Conservation (phyloP, 2,329 filamentous ascomycete species). For the Verticillium nonalfalfae region DNA sequence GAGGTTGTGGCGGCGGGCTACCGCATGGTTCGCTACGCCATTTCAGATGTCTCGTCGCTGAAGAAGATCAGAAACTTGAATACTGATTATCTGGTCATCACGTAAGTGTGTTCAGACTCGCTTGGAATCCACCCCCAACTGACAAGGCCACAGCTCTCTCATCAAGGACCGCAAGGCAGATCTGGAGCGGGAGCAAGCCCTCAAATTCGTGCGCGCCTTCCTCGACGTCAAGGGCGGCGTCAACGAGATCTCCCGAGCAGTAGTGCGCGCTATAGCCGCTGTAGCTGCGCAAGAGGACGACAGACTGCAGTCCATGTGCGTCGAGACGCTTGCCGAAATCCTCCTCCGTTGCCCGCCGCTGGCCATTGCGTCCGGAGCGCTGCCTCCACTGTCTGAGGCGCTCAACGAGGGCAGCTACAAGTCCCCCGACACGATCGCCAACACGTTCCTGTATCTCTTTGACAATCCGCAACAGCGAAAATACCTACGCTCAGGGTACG, state of each 20-base stretch:
- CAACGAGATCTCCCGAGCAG: constrained; percentile 75
- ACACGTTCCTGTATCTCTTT: constrained; percentile 82
- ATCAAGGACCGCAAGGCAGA: constrained; percentile 97
- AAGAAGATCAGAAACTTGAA: constrained; percentile 82
- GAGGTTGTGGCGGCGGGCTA: constrained; percentile 96
- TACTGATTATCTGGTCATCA: constrained; percentile 86
- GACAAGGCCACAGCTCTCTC: constrained; percentile 52
- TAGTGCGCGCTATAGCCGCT: constrained; percentile 84
- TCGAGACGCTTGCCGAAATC: constrained; percentile 89
- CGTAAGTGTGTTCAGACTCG: constrained; percentile 32
- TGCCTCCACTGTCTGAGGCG: constrained; percentile 84
- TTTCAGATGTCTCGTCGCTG: constrained; percentile 84
- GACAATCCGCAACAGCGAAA: constrained; percentile 76
- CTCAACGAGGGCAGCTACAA: constrained; percentile 88
- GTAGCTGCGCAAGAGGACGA: constrained; percentile 87
- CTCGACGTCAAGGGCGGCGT: constrained; percentile 92
- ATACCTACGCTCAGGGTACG: constrained; percentile 81
- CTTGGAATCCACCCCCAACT: background rate
- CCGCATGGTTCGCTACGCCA: constrained; percentile 86
- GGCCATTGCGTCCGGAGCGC: constrained; percentile 74
- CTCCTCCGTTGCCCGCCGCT: constrained; percentile 79
- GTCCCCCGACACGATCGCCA: constrained; percentile 81
- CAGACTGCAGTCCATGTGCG: constrained; percentile 79
- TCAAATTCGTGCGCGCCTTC: constrained; percentile 94
- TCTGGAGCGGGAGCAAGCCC: constrained; percentile 90